Evolutionary conservation across 768 basidiomycete species (phyloP).

Genomic region (Lactarius sanguifluus): DNA sequence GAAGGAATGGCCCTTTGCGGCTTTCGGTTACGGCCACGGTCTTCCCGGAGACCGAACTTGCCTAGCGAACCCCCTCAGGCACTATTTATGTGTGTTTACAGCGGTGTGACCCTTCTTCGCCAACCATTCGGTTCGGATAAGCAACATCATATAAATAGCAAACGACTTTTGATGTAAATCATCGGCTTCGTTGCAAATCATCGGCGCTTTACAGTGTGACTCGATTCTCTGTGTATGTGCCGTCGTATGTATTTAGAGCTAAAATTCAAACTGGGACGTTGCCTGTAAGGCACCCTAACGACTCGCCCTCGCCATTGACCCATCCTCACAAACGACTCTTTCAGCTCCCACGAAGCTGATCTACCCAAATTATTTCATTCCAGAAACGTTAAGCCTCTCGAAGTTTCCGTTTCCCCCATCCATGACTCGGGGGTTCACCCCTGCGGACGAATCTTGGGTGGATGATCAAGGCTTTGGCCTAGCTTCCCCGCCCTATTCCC

Average conservation of each 20-base stretch:
- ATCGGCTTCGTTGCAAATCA: neutral
- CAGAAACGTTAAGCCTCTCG: too few species aligned
- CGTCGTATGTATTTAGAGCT: neutral
- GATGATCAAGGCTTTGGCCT: neutral
- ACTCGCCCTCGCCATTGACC: neutral
- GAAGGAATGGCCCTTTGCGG: neutral
- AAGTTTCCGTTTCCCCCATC: neutral
- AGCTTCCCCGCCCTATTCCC: conserved; percentile 22
- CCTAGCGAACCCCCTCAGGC: neutral
- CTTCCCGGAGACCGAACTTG: neutral
- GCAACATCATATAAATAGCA: too few species aligned
- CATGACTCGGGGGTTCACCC: neutral
- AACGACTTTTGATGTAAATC: neutral
- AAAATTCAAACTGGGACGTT: neutral
- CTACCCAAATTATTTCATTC: neutral
- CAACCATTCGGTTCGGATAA: neutral
- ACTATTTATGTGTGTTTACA: neutral
- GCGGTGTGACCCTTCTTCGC: neutral
- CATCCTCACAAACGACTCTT: neutral
- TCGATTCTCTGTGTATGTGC: neutral
- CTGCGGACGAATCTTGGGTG: neutral
- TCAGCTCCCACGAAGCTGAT: neutral
- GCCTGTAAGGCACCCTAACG: neutral
- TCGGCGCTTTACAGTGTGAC: neutral
- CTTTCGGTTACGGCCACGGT: neutral